phyloP scores from a whole-genome alignment of 2,329 filamentous ascomycete species.

The Penicillium sp. region DNA sequence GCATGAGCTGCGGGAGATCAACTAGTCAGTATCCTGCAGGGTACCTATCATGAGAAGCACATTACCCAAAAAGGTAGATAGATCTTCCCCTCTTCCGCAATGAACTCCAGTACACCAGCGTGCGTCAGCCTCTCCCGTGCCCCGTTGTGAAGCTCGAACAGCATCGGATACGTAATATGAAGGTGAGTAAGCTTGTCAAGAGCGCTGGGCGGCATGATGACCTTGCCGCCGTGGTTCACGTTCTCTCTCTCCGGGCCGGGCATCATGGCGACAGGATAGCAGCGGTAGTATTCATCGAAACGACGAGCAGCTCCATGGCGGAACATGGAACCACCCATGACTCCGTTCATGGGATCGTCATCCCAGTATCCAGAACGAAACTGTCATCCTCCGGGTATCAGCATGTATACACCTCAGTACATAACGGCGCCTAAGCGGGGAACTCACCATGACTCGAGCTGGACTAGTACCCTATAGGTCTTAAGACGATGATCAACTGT shows the following conservation, averaged over 20 bases:
- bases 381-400: too few species aligned
- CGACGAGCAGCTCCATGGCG: constrained; percentile 53
- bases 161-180: constrained; percentile 93
- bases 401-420: too few species aligned
- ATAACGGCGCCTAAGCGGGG: too few species aligned
- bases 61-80: constrained; percentile 92
- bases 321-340: constrained; percentile 48
- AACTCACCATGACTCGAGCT: too few species aligned
- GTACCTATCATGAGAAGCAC: too few species aligned
- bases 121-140: constrained; percentile 72
- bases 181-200: constrained; percentile 92
- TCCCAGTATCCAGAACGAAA: constrained; percentile 43
- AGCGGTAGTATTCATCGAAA: constrained; percentile 97
- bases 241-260: constrained; percentile 79
- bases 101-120: constrained; percentile 91
- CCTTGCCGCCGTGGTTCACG: constrained; percentile 93
- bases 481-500: too few species aligned
- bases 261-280: constrained; percentile 90
- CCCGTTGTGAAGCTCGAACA: constrained; percentile 92
- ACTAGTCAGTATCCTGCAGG: too few species aligned
- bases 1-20: constrained; percentile 64
- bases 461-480: too few species aligned
- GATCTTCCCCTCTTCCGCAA: constrained; percentile 90
- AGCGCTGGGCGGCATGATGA: constrained; percentile 87
- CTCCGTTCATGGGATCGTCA: constrained; percentile 45